Conservation (phyloP, 805 yeast species). For the Candida coquimbonensis region DNA sequence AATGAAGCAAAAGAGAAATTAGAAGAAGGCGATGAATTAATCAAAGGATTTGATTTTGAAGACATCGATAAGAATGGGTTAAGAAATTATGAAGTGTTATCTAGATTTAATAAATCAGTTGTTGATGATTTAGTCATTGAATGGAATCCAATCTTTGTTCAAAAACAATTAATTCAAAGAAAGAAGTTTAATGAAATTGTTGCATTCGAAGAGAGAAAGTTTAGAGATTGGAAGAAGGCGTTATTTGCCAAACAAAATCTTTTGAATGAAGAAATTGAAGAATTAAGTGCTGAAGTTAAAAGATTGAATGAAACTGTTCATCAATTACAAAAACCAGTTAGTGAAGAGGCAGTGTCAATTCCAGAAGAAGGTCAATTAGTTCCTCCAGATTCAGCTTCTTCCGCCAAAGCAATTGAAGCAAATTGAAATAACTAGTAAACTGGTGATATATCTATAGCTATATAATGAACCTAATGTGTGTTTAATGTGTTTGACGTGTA, state of each 20-base stretch:
- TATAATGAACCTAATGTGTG: not conserved
- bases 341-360: not conserved
- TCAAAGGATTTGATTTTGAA: constrained; percentile 19
- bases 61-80: constrained; percentile 26
- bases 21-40: constrained; percentile 4
- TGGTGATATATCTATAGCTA: not conserved
- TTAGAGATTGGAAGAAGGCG: constrained; percentile 55
- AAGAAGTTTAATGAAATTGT: constrained; percentile 37
- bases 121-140: constrained; percentile 36
- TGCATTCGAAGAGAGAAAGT: constrained; percentile 44
- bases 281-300: constrained; percentile 15
- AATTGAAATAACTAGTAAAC: not conserved
- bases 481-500: not conserved
- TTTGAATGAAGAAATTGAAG: constrained; percentile 49
- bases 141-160: constrained; percentile 40
- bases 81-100: constrained; percentile 33
- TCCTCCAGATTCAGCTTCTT: constrained; percentile 2
- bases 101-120: constrained; percentile 27
- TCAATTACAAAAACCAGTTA: constrained; percentile 1
- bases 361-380: not conserved
- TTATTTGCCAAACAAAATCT: constrained; percentile 47
- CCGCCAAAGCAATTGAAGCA: constrained; percentile 2
- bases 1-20: constrained; percentile 19
- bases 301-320: constrained; percentile 4
- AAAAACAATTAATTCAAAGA: constrained; percentile 37